These are phyloP conservation scores for Torulaspora globosa DNA, from an alignment of 1,139 yeast species.

Conservation along the genomic window DNA sequence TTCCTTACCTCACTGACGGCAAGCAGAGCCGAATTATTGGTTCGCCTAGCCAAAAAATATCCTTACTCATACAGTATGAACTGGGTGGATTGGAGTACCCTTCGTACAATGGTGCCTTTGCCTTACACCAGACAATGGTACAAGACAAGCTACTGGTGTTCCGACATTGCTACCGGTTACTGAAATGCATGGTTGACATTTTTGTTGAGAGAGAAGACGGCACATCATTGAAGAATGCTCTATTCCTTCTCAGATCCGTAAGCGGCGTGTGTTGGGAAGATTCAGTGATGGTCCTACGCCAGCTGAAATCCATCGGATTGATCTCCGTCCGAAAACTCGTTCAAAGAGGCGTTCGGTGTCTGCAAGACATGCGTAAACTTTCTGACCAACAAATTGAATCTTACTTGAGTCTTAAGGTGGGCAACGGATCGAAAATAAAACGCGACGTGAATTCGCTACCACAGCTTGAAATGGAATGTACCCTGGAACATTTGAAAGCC, in stretches of 20 bases:
- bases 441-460: slow-evolving; percentile 38
- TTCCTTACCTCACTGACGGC: slow-evolving; percentile 32
- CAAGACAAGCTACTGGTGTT: slow-evolving; percentile 44
- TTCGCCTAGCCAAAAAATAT: slow-evolving; percentile 37
- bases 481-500: slow-evolving; percentile 13
- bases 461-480: slow-evolving; percentile 22
- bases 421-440: slow-evolving; percentile 39
- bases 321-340: slow-evolving; percentile 41
- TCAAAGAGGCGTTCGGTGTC: slow-evolving; percentile 35
- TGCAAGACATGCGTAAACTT: slow-evolving; percentile 36
- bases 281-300: slow-evolving; percentile 42
- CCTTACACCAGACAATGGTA: slow-evolving; percentile 39
- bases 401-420: slow-evolving; percentile 41
- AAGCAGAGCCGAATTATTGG: slow-evolving; percentile 29
- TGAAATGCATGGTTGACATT: slow-evolving; percentile 45
- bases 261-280: slow-evolving; percentile 49
- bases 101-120: slow-evolving; percentile 39
- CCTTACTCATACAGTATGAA: slow-evolving; percentile 44
- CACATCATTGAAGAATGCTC: slow-evolving; percentile 38
- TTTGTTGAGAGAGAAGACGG: slow-evolving; percentile 42
- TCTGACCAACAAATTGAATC: slow-evolving; percentile 40
- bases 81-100: slow-evolving; percentile 48
- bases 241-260: slow-evolving; percentile 41
- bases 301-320: slow-evolving; percentile 44
- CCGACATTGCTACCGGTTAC: slow-evolving; percentile 41